Evolutionary conservation across 2,329 filamentous ascomycete genomes (phyloP).

Genomic region (Cytospora schulzeri): DNA sequence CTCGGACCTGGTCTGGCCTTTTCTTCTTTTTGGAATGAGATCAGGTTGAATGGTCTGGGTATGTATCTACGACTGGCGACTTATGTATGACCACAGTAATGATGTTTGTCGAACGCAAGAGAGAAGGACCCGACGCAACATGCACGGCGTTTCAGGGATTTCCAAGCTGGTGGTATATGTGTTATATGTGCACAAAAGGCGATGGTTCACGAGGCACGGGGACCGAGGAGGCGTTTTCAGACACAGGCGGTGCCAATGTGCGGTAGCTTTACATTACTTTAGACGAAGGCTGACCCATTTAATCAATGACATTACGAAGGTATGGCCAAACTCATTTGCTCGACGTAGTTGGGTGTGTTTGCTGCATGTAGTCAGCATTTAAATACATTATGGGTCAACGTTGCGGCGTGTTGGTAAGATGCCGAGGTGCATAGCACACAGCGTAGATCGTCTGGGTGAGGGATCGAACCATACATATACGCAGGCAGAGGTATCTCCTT

Average conservation of each 20-base stretch:
- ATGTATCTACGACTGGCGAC: background rate
- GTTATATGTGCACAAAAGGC: conserved; percentile 1
- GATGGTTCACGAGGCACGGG: background rate
- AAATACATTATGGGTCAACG: background rate
- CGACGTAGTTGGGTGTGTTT: background rate
- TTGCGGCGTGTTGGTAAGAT: background rate
- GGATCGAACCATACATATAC: background rate
- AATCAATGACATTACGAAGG: conserved; percentile 17
- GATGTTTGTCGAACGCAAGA: conserved; percentile 8
- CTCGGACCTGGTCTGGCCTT: background rate
- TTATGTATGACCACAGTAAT: conserved; percentile 19
- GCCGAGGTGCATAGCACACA: background rate
- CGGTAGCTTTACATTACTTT: background rate
- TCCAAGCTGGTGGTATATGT: background rate
- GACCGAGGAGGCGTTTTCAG: background rate
- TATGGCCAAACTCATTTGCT: background rate
- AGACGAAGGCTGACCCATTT: conserved; percentile 2
- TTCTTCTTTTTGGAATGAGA: conserved; percentile 4
- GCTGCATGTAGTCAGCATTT: background rate
- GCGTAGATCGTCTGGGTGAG: background rate
- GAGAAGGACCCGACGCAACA: background rate
- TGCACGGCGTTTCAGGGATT: background rate
- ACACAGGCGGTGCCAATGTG: background rate
- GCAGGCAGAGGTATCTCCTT: too few relatives aligned
- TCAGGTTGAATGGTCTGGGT: conserved; percentile 8